Evolutionary conservation across 73 alveolate species (phyloP), one percentile per base, ranked within the genome.

Genomic region (Paramecium pentaurelia): DNA sequence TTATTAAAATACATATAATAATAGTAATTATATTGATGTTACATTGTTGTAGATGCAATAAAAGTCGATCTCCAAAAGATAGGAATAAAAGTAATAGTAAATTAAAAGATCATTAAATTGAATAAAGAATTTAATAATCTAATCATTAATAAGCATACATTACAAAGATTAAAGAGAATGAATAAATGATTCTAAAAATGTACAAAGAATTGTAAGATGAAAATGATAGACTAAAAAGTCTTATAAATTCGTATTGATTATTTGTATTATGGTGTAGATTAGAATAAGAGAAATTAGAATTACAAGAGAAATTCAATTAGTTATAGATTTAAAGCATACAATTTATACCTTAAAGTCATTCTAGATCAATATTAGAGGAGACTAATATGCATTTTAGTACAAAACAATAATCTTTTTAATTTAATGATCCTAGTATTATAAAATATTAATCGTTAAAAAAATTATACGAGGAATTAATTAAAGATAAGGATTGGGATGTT

Each of bases 371-470:
- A 54, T 8, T 64, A 7, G 84, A 64, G 12, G 84, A 64, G 30
- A 64, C 47, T 64, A 64, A 64, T 64, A 11, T 34, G 11, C 84
- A 64, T 54, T 54, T 54, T 54, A 54, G 70, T 18, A 64, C 49
- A 8, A 64, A 28, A 12, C 12, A 32, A 64, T 27, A 32, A 11
- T 64, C 84, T 2, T 64, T 64, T 12, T 9, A 64, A 32, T 64
- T 64, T 64, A 28, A 64, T 64, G 84, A 64, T 12, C 84, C 84
- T 3, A 64, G 47, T 28, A 64, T 16, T 32, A 34, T 64, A 32
- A 64, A 34, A 64, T 64, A 64, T 64, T 64, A 64, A 64, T 64
- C 84, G 47, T 64, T 64, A 64, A 64, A 64, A 34, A 64, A 64
- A 64, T 64, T 64, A 27, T 64, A 64, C 12, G 84, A 64, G 28